These are phyloP conservation scores for Neurospora discreta DNA, from an alignment of 495 filamentous ascomycete species.

Conservation along the genomic window DNA sequence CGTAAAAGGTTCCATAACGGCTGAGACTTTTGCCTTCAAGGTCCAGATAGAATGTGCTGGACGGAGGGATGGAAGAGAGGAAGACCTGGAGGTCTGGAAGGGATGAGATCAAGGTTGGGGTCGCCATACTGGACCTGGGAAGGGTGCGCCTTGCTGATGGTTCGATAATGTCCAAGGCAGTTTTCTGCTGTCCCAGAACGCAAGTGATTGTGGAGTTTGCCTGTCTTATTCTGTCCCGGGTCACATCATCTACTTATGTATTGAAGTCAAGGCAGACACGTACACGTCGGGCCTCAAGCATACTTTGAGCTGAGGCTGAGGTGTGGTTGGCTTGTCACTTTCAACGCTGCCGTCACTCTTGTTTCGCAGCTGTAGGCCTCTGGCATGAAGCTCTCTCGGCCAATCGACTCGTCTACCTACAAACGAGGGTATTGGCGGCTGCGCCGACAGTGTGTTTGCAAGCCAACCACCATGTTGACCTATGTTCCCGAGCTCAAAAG, in stretches of 20 bases:
- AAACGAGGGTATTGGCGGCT: neutral
- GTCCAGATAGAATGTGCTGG: constrained; percentile 37
- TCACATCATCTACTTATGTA: neutral
- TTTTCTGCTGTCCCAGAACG: neutral
- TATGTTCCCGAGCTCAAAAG: neutral
- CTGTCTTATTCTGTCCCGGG: neutral
- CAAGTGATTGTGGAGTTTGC: neutral
- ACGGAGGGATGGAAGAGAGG: neutral
- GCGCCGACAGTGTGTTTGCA: neutral
- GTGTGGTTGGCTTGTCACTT: neutral
- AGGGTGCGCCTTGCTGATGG: neutral
- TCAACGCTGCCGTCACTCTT: neutral
- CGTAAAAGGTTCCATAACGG: constrained; percentile 41
- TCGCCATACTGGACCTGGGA: neutral
- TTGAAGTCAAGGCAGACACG: neutral
- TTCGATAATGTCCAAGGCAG: neutral
- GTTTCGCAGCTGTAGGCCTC: neutral
- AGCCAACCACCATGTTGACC: neutral
- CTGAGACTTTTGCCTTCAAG: constrained; percentile 42
- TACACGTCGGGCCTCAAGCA: neutral
- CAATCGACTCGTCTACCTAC: neutral
- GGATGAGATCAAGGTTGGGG: neutral
- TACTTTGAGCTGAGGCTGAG: neutral
- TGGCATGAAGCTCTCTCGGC: neutral
- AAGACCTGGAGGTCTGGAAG: neutral